A percentile compares a stretch with the other conserved stretches of the same genome.
Conservation (phyloP, 306 rosid species). For the Urtica urens region DNA sequence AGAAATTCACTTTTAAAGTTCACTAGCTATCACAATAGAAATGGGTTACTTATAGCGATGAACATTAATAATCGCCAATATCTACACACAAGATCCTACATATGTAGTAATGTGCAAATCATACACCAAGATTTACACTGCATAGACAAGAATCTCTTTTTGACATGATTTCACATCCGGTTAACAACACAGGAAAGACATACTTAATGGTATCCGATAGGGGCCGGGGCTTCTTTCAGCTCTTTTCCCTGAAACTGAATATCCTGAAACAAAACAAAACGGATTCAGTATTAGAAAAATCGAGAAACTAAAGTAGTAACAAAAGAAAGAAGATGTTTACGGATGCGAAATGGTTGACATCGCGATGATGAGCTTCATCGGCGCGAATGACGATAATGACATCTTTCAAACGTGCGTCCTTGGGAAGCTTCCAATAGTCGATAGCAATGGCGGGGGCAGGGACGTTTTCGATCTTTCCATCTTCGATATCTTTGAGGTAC, state of each 20-base stretch:
- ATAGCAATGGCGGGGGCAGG: slow-evolving; percentile 75
- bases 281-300: not conserved
- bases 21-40: too few relatives aligned
- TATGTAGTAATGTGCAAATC: too few relatives aligned
- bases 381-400: slow-evolving; percentile 70
- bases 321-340: slow-evolving; percentile 26
- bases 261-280: slow-evolving; percentile 37
- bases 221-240: slow-evolving; percentile 67
- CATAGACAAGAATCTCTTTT: too few relatives aligned
- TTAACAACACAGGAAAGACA: not conserved
- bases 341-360: slow-evolving; percentile 75
- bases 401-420: slow-evolving; percentile 56
- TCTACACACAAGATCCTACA: too few relatives aligned
- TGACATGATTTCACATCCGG: too few relatives aligned
- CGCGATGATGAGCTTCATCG: slow-evolving; percentile 73
- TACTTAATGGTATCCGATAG: slow-evolving; percentile 45
- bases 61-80: too few relatives aligned
- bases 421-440: slow-evolving; percentile 73
- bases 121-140: too few relatives aligned
- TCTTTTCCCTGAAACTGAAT: slow-evolving; percentile 58
- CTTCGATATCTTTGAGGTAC: slow-evolving; percentile 39
- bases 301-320: not conserved
- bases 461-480: slow-evolving; percentile 51
- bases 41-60: too few relatives aligned
- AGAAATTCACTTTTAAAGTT: too few relatives aligned